A percentile compares a stretch with the other conserved stretches of the same genome.
These are phyloP conservation scores for Phytophthora pistaciae DNA, from an alignment of 352 stramenopile species.

Conservation along the genomic window DNA sequence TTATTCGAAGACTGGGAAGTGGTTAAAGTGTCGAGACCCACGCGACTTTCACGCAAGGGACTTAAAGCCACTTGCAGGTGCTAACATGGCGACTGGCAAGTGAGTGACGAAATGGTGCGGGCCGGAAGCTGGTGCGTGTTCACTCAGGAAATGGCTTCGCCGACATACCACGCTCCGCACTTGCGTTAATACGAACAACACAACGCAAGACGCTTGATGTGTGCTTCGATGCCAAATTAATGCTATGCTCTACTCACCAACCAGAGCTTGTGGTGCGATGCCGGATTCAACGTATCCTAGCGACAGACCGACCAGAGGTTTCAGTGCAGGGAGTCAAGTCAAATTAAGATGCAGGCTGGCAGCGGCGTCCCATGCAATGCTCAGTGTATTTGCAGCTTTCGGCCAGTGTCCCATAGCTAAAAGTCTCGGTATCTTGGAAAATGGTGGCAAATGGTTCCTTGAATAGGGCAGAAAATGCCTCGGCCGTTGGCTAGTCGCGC, in stretches of 20 bases:
- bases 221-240: background rate
- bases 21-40: background rate
- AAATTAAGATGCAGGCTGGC: background rate
- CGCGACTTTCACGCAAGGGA: background rate
- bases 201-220: background rate
- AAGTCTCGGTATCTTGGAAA: background rate
- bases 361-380: slow-evolving; percentile 19
- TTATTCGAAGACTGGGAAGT: background rate
- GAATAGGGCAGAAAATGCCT: slow-evolving; percentile 19
- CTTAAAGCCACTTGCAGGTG: background rate
- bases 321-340: slow-evolving; percentile 15
- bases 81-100: background rate
- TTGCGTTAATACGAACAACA: background rate
- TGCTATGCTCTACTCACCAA: background rate
- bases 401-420: too few species aligned
- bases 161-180: slow-evolving; percentile 5
- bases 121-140: slow-evolving; percentile 1
- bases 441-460: background rate
- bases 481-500: slow-evolving; percentile 18
- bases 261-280: background rate
- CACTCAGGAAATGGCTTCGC: background rate
- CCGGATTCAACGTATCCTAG: background rate
- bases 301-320: slow-evolving; percentile 6
- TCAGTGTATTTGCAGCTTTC: slow-evolving; percentile 14
- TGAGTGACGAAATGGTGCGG: background rate